Evolutionary conservation across 805 yeast species (phyloP), one percentile per base, ranked within the genome.

Genomic region (Scheffersomyces ergatensis): DNA sequence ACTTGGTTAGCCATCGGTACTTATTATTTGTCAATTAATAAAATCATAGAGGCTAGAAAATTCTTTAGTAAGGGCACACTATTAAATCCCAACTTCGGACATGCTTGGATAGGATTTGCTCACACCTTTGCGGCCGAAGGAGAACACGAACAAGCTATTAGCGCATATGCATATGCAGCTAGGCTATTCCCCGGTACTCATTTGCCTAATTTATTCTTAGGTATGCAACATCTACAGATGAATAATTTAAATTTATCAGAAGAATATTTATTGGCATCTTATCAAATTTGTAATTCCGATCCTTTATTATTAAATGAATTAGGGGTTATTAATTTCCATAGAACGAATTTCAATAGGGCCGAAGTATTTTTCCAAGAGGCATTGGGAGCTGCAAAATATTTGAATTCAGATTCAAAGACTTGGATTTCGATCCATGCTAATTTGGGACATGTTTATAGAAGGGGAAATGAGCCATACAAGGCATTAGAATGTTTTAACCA

Each of bases 41-140:
- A 84, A 57, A 71, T 86, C 11, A 60, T 81, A 5, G 97, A 90
- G 48, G 96, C 98, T 0, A 72, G 99, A 44, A 77, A 85, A 47
- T 89, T 78, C 56, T 93, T 89, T 63, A 83, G 93, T 31, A 89
- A 88, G 58, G 90, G 97, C 0, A 88, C 97, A 1, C 72, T 89
- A 49, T 62, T 90, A 45, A 85, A 89, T 53, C 95, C 99, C 2
- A 86, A 83, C 49, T 89, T 87, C 65, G 95, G 93, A 0, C 92
- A 87, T 38, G 96, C 98, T 1, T 93, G 99, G 99, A 82, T 93
- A 25, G 99, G 97, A 2, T 93, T 93, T 67, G 98, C 98, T 1
- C 98, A 92, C 55, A 90, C 98, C 0, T 93, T 90, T 76, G 97
- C 97, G 0, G 83, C 87, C 2, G 99, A 93, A 60, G 95, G 97